Conservation (phyloP, 208 protist genomes). For the Leishmania mexicana region DNA sequence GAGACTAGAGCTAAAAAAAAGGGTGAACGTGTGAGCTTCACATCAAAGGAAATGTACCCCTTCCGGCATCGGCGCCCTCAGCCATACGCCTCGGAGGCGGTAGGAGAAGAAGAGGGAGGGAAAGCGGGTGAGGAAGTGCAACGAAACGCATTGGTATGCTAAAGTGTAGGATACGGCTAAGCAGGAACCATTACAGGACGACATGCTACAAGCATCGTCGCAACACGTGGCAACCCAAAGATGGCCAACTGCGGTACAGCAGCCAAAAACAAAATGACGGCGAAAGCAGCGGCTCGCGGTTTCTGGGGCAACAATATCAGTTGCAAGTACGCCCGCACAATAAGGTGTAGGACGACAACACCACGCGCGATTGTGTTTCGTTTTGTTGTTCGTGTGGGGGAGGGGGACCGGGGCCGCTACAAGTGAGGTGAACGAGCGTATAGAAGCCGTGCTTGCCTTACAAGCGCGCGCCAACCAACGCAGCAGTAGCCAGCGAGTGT, state of each 20-base stretch:
- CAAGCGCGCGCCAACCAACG: neutral
- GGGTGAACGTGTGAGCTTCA: neutral
- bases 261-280: neutral
- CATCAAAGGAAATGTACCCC: neutral
- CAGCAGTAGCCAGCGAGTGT: neutral
- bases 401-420: neutral
- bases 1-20: constrained; percentile 3
- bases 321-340: neutral
- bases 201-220: neutral
- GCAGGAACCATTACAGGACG: neutral
- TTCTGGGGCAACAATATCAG: neutral
- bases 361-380: neutral
- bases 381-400: neutral
- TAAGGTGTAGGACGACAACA: neutral
- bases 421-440: neutral
- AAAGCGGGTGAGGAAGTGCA: neutral
- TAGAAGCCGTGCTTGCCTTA: neutral
- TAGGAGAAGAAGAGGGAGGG: neutral
- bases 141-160: neutral
- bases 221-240: neutral
- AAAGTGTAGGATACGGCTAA: neutral
- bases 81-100: neutral
- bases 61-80: neutral
- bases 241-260: neutral
- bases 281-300: neutral